Percentiles rank a stretch among this genome's conserved stretches.
These are phyloP conservation scores for Tephrocybe rancida DNA, from an alignment of 768 basidiomycete genomes.

Conservation along the genomic window DNA sequence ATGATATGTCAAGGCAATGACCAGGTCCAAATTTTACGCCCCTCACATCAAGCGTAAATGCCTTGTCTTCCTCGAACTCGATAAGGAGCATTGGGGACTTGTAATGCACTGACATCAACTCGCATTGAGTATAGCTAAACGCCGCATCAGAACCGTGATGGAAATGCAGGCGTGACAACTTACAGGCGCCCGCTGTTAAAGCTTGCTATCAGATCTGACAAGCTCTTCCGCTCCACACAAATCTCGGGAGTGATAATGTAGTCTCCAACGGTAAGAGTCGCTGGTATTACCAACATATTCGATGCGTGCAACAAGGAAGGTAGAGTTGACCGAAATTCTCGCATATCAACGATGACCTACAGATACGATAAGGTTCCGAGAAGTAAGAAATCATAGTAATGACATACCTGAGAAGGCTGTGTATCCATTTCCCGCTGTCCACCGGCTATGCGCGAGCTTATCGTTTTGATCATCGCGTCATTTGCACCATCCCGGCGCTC, in stretches of 20 bases:
- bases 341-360: constrained; percentile 94
- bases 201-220: constrained; percentile 90
- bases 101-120: constrained; percentile 95
- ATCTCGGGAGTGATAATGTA: constrained; percentile 96
- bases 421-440: constrained; percentile 69
- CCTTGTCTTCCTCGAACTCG: constrained; percentile 97
- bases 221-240: constrained; percentile 94
- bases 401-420: constrained; percentile 64
- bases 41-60: constrained; percentile 84
- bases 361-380: too few relatives aligned
- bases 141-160: background rate
- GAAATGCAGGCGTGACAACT: constrained; percentile 32
- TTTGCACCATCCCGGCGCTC: constrained; percentile 47
- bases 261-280: constrained; percentile 93
- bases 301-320: constrained; percentile 90
- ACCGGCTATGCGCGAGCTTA: constrained; percentile 85
- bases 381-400: background rate
- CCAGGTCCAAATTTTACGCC: background rate
- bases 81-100: constrained; percentile 92
- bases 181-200: constrained; percentile 94
- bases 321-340: constrained; percentile 92
- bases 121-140: constrained; percentile 97
- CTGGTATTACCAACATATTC: constrained; percentile 79
- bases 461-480: constrained; percentile 74
- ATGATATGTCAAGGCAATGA: background rate